Conservation (phyloP, 2,329 filamentous ascomycete species). For the Fonsecaea pedrosoi region DNA sequence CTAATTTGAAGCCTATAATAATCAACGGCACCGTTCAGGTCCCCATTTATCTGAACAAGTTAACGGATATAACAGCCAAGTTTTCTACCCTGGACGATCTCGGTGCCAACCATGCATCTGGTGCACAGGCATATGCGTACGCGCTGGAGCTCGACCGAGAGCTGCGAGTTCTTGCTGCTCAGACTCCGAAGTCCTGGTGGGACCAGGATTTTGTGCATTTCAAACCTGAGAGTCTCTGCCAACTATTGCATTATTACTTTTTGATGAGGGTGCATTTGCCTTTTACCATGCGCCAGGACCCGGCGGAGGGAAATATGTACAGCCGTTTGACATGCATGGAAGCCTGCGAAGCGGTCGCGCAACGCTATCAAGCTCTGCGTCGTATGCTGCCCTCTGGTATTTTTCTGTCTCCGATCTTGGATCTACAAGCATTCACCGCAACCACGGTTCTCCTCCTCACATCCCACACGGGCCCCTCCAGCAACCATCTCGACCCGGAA, state of each 20-base stretch:
- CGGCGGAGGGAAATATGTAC: constrained; percentile 18
- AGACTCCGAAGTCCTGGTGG: constrained; percentile 27
- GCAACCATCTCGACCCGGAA: constrained; percentile 1
- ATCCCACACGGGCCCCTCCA: constrained; percentile 23
- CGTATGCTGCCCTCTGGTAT: constrained; percentile 25
- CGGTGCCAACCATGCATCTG: neutral
- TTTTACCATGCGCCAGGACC: constrained; percentile 26
- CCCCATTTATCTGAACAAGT: constrained; percentile 17
- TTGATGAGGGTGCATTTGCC: constrained; percentile 28
- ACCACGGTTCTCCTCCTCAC: constrained; percentile 28
- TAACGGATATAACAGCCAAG: constrained; percentile 26
- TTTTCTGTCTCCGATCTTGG: constrained; percentile 29
- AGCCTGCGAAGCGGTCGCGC: constrained; percentile 27
- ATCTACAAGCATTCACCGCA: constrained; percentile 32
- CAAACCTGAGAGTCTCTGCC: constrained; percentile 20
- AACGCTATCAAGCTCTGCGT: constrained; percentile 24
- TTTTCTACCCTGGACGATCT: constrained; percentile 28
- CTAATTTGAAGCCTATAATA: constrained; percentile 7
- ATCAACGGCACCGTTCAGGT: constrained; percentile 22
- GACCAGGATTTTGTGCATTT: constrained; percentile 1
- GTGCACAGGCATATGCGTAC: constrained; percentile 24
- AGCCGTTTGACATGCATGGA: constrained; percentile 31
- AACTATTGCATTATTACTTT: constrained; percentile 29
- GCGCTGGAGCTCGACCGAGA: constrained; percentile 31
- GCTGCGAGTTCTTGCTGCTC: constrained; percentile 22